These are phyloP conservation scores for Phoenix dactylifera DNA, from an alignment of 176 grass and related monocot species.

Conservation along the genomic window DNA sequence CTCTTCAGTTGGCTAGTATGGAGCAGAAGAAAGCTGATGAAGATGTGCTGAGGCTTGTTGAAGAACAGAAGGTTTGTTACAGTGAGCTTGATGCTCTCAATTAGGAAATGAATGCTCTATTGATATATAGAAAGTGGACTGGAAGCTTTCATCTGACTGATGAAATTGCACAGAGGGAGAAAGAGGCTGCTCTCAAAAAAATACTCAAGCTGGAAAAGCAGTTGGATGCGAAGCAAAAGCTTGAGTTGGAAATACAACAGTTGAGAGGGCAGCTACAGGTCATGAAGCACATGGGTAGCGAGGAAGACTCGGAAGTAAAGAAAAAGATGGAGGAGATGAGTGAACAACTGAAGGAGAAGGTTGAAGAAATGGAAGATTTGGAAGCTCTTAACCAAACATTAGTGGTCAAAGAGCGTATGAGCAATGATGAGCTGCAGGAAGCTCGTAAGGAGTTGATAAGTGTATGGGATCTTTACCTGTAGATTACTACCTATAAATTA, in stretches of 20 bases:
- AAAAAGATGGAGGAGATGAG: conserved; percentile 35
- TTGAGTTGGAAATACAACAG: conserved; percentile 68
- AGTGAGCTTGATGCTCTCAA: no score
- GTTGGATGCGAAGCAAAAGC: conserved; percentile 36
- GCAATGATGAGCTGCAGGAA: conserved; percentile 58
- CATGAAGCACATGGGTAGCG: conserved; percentile 45
- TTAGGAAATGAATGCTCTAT: no score
- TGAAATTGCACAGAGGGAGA: conserved; percentile 44
- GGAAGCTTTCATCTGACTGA: conserved; percentile 10
- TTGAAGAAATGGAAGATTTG: conserved; percentile 45
- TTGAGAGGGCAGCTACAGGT: conserved; percentile 41
- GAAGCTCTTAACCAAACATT: conserved; percentile 37
- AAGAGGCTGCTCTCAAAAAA: conserved; percentile 34
- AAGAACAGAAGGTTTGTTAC: conserved; percentile 38
- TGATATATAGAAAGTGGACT: no score
- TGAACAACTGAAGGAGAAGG: conserved; percentile 33
- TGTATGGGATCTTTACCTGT: conserved; percentile 26
- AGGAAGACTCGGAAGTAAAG: conserved; percentile 25
- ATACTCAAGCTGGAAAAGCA: conserved; percentile 31
- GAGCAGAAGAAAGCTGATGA: conserved; percentile 40
- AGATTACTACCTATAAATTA: neutral
- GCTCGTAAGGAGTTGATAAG: conserved; percentile 43
- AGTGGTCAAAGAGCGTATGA: conserved; percentile 33
- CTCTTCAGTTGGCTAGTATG: conserved; percentile 30
- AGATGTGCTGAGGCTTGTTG: conserved; percentile 33